phyloP scores from a whole-genome alignment of 2,329 filamentous ascomycete species.

The Niveomyces coronatus region DNA sequence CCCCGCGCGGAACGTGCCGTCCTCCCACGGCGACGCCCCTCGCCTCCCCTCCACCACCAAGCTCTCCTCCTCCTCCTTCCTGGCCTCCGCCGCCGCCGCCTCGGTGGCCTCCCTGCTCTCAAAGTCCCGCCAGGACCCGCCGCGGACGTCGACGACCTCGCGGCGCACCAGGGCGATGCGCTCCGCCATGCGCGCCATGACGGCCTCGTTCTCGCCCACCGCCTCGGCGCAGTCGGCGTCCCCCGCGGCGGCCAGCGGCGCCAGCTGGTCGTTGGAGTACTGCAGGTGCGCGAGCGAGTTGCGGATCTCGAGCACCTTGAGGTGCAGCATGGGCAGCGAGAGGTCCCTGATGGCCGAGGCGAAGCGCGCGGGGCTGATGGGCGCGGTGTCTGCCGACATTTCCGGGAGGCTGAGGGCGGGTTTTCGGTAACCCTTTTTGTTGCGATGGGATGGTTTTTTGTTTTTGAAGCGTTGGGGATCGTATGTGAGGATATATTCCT shows the following conservation, averaged over 20 bases:
- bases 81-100: conserved; percentile 10
- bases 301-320: conserved; percentile 65
- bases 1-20: conserved; percentile 54
- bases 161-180: conserved; percentile 51
- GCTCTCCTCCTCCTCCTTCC: conserved; percentile 1
- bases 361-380: conserved; percentile 54
- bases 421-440: too few relatives aligned
- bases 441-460: too few relatives aligned
- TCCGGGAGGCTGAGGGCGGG: not conserved
- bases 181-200: conserved; percentile 58
- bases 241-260: conserved; percentile 45
- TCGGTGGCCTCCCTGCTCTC: conserved; percentile 30
- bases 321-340: conserved; percentile 54
- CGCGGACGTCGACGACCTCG: conserved; percentile 50
- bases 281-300: conserved; percentile 66
- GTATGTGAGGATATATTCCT: too few relatives aligned
- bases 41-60: not conserved
- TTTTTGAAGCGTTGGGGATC: too few relatives aligned
- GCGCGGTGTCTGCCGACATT: conserved; percentile 53
- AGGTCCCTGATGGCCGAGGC: conserved; percentile 58
- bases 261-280: conserved; percentile 63
- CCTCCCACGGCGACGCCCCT: conserved; percentile 41
- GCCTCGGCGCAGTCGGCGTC: conserved; percentile 60
- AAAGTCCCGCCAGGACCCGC: conserved; percentile 48
- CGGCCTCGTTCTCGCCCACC: conserved; percentile 58